A percentile compares a stretch with the other conserved stretches of the same genome.
Evolutionary conservation across 2,329 filamentous ascomycete genomes (phyloP).

Genomic region (Fusarium sp.): DNA sequence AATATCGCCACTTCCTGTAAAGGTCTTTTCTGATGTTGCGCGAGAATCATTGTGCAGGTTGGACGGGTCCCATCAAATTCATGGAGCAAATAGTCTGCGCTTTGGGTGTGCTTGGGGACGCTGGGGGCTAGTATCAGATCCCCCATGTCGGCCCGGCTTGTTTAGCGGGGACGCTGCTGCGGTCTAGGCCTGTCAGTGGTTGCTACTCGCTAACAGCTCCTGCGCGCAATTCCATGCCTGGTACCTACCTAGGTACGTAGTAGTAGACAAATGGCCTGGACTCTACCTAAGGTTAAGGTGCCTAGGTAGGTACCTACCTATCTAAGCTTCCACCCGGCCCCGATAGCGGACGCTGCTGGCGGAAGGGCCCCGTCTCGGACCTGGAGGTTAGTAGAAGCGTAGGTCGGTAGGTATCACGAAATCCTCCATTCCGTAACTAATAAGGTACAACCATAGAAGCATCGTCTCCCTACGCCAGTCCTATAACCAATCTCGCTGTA

Average conservation of each 20-base stretch:
- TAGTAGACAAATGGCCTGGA: too few species aligned
- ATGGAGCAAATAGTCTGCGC: constrained; percentile 20
- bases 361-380: not conserved
- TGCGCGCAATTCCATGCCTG: not conserved
- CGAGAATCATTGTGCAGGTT: constrained; percentile 32
- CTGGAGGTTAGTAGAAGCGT: constrained; percentile 3
- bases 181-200: constrained; percentile 14
- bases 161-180: constrained; percentile 17
- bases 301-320: not conserved
- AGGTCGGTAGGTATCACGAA: constrained; percentile 1
- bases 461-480: not conserved
- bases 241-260: too few species aligned
- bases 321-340: not conserved
- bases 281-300: too few species aligned
- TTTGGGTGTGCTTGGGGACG: constrained; percentile 5
- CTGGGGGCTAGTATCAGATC: constrained; percentile 25
- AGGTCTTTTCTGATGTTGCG: constrained; percentile 26
- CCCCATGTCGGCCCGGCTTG: constrained; percentile 33
- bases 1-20: constrained; percentile 29
- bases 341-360: constrained; percentile 33
- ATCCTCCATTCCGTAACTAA: not conserved
- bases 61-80: constrained; percentile 6
- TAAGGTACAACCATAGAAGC: not conserved
- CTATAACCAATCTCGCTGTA: not conserved
- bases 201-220: not conserved